Evolutionary conservation across 306 rosid species (phyloP).

Genomic region (Vigna angularis): DNA sequence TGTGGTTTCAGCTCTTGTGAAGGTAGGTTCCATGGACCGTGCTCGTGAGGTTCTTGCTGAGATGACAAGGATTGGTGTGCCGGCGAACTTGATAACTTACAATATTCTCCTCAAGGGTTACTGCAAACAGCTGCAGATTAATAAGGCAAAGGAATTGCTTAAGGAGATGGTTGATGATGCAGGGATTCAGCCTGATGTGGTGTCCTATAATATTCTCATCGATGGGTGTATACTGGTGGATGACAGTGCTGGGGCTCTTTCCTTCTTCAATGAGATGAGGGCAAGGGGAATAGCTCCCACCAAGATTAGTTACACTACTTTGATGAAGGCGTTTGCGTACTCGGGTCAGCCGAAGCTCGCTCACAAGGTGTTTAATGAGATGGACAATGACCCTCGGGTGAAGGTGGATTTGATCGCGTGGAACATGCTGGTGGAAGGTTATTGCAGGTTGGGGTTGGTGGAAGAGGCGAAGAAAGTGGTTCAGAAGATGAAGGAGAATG

Average conservation of each 20-base stretch:
- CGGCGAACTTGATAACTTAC: constrained; percentile 84
- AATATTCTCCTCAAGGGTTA: constrained; percentile 91
- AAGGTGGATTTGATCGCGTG: constrained; percentile 84
- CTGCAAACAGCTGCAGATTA: constrained; percentile 78
- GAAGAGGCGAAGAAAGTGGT: constrained; percentile 83
- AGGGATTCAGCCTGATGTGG: constrained; percentile 87
- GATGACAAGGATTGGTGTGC: constrained; percentile 79
- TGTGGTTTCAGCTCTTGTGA: constrained; percentile 86
- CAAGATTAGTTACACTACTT: constrained; percentile 92
- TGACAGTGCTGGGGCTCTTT: constrained; percentile 89
- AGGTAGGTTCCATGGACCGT: constrained; percentile 81
- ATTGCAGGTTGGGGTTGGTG: constrained; percentile 80
- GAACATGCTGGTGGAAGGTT: constrained; percentile 98
- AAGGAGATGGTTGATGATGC: constrained; percentile 80
- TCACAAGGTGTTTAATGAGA: constrained; percentile 86
- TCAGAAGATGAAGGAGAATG: constrained; percentile 81
- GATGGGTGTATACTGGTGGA: constrained; percentile 93
- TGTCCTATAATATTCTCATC: constrained; percentile 83
- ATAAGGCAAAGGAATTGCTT: constrained; percentile 76
- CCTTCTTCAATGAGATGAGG: constrained; percentile 91
- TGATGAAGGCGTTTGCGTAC: constrained; percentile 93
- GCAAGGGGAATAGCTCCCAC: constrained; percentile 90
- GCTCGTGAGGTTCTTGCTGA: constrained; percentile 90
- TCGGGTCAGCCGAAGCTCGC: constrained; percentile 96
- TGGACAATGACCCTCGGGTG: constrained; percentile 79